Evolutionary conservation across 2,329 filamentous ascomycete species (phyloP), one percentile per base, ranked within the genome.

Genomic region (Microdochium bolleyi): DNA sequence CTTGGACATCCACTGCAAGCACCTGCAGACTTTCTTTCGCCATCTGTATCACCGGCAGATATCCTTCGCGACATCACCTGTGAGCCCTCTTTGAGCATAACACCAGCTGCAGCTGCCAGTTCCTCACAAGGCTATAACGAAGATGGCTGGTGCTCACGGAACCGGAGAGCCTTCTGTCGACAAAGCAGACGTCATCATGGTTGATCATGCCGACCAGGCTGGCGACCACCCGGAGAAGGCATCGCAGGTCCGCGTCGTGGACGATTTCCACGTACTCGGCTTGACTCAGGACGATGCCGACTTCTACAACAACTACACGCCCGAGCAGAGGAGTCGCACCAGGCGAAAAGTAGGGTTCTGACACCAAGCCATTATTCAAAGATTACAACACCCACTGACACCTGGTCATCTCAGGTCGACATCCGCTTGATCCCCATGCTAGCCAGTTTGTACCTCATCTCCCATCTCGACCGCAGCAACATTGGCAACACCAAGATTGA

Each of bases 381-480:
- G 13, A 38, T 38, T 5, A 16, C 34, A 38, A 38, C 13, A 19
- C 14, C 11, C 34, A 19, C 34, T 38, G 34, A 38, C 34, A 19
- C 7, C n/a, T 38, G 13, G 34, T 16, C 13, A 38, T 19, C 13
- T 9, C 34, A 38, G 34, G 34, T 73, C 59, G 59, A 68, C 2
- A 60, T 73, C 34, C 41, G 52, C 14, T 52, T 55, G 19, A 19
- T 55, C 24, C 72, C 72, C 5, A 66, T 63, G 83, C 30, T 87
- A 86, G 67, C 83, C 63, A 9, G 67, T 64, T 67, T 81, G 3
- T 81, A 79, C 57, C 64, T 81, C 1, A 67, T 81, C 3, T 78
- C 74, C 59, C 81, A 78, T 56, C 68, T 81, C 14, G 78, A 81
- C 60, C 66, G 74, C n/a, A 73, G 74, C 8, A 82, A 81, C 58